These are phyloP conservation scores for Termitomyces sp. DNA, from an alignment of 768 basidiomycete genomes.

Conservation along the genomic window DNA sequence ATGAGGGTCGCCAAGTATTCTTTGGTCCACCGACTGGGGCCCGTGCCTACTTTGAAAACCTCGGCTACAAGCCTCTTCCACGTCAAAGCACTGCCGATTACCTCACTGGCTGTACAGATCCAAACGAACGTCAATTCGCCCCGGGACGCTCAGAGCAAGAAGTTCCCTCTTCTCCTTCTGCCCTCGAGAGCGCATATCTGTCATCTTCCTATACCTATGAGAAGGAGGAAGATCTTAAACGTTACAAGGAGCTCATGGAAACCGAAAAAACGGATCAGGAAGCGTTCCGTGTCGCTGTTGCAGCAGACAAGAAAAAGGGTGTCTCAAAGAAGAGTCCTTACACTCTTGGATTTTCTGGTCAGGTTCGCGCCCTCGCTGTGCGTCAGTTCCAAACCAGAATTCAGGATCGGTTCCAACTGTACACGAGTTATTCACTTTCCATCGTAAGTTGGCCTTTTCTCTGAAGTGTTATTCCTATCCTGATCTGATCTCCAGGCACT, in stretches of 20 bases:
- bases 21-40: conserved; percentile 72
- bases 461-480: not conserved
- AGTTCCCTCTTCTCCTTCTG: conserved; percentile 63
- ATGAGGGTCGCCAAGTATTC: conserved; percentile 77
- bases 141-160: conserved; percentile 49
- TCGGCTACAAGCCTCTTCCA: conserved; percentile 70
- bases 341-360: conserved; percentile 71
- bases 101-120: conserved; percentile 77
- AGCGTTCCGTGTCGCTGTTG: conserved; percentile 70
- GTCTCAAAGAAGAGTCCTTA: conserved; percentile 79
- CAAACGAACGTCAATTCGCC: conserved; percentile 79
- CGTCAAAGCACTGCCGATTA: conserved; percentile 86
- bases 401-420: conserved; percentile 76
- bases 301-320: conserved; percentile 70
- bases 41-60: conserved; percentile 67
- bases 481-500: conserved; percentile 29
- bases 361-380: conserved; percentile 62
- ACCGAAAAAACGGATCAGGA: conserved; percentile 64
- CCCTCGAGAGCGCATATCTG: conserved; percentile 59
- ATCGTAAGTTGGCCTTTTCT: conserved; percentile 35
- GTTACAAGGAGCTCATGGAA: conserved; percentile 52
- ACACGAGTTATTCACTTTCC: conserved; percentile 61
- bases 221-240: conserved; percentile 40
- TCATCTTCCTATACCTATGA: conserved; percentile 38
- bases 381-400: conserved; percentile 70